Percentiles rank a stretch among this genome's conserved stretches.
Evolutionary conservation across 257 asterid genomes (phyloP).

Genomic region (Datura wrightii): DNA sequence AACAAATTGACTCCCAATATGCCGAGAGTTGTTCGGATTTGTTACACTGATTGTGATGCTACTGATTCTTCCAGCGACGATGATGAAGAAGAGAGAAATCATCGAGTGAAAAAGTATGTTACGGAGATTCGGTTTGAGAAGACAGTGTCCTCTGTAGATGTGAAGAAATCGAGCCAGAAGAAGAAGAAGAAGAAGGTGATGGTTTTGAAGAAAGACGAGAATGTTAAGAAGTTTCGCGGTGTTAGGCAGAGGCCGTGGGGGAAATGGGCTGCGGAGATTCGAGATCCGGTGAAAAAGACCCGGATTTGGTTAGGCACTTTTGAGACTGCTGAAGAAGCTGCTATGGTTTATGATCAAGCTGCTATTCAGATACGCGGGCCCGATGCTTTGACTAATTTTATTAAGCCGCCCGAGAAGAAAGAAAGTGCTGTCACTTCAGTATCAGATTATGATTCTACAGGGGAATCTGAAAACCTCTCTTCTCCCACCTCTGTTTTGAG

Average conservation of each 20-base stretch:
- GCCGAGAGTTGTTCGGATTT: slow-evolving; percentile 49
- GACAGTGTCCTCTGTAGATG: not conserved
- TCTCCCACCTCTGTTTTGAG: slow-evolving; percentile 73
- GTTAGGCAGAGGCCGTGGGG: slow-evolving; percentile 91
- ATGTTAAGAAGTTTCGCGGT: slow-evolving; percentile 65
- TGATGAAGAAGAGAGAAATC: slow-evolving; percentile 28
- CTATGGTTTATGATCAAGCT: slow-evolving; percentile 64
- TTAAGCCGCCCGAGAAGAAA: slow-evolving; percentile 42
- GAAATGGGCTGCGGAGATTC: slow-evolving; percentile 86
- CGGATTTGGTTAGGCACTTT: slow-evolving; percentile 82
- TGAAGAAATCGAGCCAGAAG: not conserved
- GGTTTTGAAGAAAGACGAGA: not conserved
- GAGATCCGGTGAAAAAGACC: slow-evolving; percentile 56
- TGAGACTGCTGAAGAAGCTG: slow-evolving; percentile 83
- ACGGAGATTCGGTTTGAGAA: slow-evolving; percentile 57
- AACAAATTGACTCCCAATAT: slow-evolving; percentile 39
- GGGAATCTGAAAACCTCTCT: slow-evolving; percentile 38
- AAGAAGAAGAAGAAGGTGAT: not conserved
- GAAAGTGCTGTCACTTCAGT: slow-evolving; percentile 27
- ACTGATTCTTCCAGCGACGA: slow-evolving; percentile 75
- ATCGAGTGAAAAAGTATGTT: slow-evolving; percentile 49
- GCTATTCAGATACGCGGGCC: slow-evolving; percentile 68
- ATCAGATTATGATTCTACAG: slow-evolving; percentile 46
- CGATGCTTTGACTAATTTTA: slow-evolving; percentile 59
- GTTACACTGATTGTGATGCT: slow-evolving; percentile 70